Evolutionary conservation across 768 basidiomycete species (phyloP), one percentile per base, ranked within the genome.

Genomic region (Pleurotus ostreatus): DNA sequence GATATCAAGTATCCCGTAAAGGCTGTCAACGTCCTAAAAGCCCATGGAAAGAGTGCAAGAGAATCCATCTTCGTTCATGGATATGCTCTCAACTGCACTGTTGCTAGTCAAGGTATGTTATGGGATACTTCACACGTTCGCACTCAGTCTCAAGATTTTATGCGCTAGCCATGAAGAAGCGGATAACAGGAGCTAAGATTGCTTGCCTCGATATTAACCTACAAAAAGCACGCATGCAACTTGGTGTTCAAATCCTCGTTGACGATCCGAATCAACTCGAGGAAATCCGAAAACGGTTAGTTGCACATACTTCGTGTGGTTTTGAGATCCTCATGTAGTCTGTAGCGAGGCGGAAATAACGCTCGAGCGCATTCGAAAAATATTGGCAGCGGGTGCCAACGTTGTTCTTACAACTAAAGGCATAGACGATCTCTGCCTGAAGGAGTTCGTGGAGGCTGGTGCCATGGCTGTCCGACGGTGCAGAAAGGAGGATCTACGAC

Each of bases 1-100:
- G 97, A 99, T 68, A 88, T 90, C 67, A 98, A 98, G 72, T 99
- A 98, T 73, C 97, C 97, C 4, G 97, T 99, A 59, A 98, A 99
- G 73, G 97, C 97, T 4, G 97, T 99, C 61, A 99, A 99, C 67
- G 85, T 98, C 25, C 79, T 99, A 63, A 99, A 99, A 73, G 97
- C 97, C 2, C 97, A 99, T 63, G 97, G 97, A 54, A 86, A 85
- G 73, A 95, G 93, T 68, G 92, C 97, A 20, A 81, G 94, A 61
- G 97, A 99, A 70, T 98, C 95, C 43, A 66, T 97, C 59, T 94
- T 89, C 68, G 90, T 99, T 47, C 90, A 89, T 65, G 97, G 97
- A 39, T 99, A 98, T 74, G 97, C 97, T 37, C 74, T 99, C 59
- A 99, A 98, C 70, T 98, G 97, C 73, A 98, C 96, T 11, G 94